These are phyloP conservation scores for Phytopythium litorale DNA, from an alignment of 352 stramenopile species.

Conservation along the genomic window DNA sequence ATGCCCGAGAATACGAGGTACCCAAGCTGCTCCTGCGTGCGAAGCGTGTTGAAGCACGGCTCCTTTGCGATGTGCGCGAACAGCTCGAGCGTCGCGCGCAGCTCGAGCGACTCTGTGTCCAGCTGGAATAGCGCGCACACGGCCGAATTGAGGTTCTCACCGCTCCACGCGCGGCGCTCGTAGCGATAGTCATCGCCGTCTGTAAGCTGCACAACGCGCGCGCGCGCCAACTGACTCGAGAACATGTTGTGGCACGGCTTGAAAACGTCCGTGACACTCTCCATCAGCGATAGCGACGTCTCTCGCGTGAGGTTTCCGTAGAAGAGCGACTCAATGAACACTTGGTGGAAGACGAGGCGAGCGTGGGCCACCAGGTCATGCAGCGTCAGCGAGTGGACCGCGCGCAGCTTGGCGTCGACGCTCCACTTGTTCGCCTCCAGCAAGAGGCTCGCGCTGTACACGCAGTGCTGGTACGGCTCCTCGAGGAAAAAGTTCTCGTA, in stretches of 20 bases:
- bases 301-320: slow-evolving; percentile 61
- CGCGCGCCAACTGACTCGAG: slow-evolving; percentile 37
- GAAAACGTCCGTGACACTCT: slow-evolving; percentile 42
- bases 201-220: slow-evolving; percentile 55
- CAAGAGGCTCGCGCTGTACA: slow-evolving; percentile 72
- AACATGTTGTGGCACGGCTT: slow-evolving; percentile 17
- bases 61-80: slow-evolving; percentile 89
- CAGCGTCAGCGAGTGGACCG: slow-evolving; percentile 54
- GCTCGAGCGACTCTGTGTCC: slow-evolving; percentile 34
- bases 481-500: slow-evolving; percentile 89
- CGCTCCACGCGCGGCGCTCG: slow-evolving; percentile 57
- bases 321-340: slow-evolving; percentile 68
- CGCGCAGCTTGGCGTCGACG: slow-evolving; percentile 82
- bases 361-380: slow-evolving; percentile 50
- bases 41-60: slow-evolving; percentile 90
- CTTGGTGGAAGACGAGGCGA: slow-evolving; percentile 55
- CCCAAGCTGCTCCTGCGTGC: slow-evolving; percentile 91
- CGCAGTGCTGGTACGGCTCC: slow-evolving; percentile 90
- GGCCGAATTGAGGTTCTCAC: slow-evolving; percentile 70
- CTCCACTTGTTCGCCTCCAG: slow-evolving; percentile 77
- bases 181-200: slow-evolving; percentile 48
- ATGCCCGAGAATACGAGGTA: slow-evolving; percentile 83
- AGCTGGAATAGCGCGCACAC: slow-evolving; percentile 76
- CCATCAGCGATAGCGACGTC: slow-evolving; percentile 27
- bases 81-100: slow-evolving; percentile 59